Percentiles rank a stretch among this genome's conserved stretches.
These are phyloP conservation scores for Ehretia macrophylla DNA, from an alignment of 257 asterid genomes.

Conservation along the genomic window DNA sequence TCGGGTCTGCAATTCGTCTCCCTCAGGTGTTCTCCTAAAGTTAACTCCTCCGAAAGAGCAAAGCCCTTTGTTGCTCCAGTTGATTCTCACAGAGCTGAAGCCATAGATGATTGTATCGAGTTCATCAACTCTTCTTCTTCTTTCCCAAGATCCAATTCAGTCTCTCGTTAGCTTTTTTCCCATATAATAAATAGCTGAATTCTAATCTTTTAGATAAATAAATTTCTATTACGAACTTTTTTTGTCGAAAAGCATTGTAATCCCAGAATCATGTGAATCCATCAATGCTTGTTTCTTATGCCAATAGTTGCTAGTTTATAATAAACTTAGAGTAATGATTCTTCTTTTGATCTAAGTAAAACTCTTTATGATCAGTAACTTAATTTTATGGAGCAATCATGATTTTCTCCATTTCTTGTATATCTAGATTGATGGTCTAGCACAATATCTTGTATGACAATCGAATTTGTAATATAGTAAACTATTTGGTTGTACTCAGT, in stretches of 20 bases:
- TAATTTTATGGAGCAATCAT: too few species aligned
- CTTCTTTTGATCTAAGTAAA: not conserved
- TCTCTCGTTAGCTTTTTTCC: slow-evolving; percentile 6
- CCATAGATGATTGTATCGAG: slow-evolving; percentile 43
- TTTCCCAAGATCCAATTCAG: slow-evolving; percentile 41
- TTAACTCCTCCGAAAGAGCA: slow-evolving; percentile 27
- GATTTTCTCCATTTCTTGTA: not conserved
- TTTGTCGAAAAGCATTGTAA: not conserved
- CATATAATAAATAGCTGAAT: too few species aligned
- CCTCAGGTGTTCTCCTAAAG: slow-evolving; percentile 23
- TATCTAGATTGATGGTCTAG: not conserved
- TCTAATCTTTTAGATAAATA: too few species aligned
- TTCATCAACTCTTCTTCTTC: slow-evolving; percentile 42
- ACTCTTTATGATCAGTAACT: not conserved
- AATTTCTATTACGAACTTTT: too few species aligned
- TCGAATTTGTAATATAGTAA: too few species aligned
- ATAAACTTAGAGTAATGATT: not conserved
- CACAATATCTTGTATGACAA: not conserved
- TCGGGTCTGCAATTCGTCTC: slow-evolving; percentile 20
- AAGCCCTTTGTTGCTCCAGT: slow-evolving; percentile 20
- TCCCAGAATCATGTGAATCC: not conserved
- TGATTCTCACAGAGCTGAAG: slow-evolving; percentile 45
- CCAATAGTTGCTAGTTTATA: not conserved
- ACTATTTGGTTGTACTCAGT: too few species aligned
- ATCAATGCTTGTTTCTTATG: not conserved